Conservation (phyloP, 2,329 filamentous ascomycete genomes). For the Thelonectria discophora region DNA sequence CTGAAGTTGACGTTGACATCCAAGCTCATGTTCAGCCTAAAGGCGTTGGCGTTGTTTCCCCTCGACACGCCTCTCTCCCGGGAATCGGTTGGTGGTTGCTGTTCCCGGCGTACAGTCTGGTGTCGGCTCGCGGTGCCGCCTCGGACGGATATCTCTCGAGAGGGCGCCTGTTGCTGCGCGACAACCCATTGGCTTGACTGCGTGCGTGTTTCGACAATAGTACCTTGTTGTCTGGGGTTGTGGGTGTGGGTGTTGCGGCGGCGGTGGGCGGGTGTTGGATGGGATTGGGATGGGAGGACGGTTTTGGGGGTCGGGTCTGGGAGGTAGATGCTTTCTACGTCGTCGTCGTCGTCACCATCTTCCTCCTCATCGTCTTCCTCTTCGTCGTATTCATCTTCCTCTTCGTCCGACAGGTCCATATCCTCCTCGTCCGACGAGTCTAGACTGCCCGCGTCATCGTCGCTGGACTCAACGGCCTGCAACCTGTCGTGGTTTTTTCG, state of each 20-base stretch:
- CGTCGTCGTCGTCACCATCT: slow-evolving; percentile 17
- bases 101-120: slow-evolving; percentile 33
- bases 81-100: slow-evolving; percentile 19
- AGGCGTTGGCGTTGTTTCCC: slow-evolving; percentile 28
- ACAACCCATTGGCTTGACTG: slow-evolving; percentile 39
- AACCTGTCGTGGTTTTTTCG: neutral
- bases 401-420: slow-evolving; percentile 6
- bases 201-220: slow-evolving; percentile 30
- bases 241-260: slow-evolving; percentile 10
- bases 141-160: slow-evolving; percentile 22
- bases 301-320: slow-evolving; percentile 26
- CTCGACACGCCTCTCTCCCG: slow-evolving; percentile 18
- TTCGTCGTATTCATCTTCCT: slow-evolving; percentile 7
- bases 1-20: slow-evolving; percentile 38
- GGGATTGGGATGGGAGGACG: slow-evolving; percentile 16
- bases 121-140: slow-evolving; percentile 32
- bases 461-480: slow-evolving; percentile 5
- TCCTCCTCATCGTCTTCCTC: neutral
- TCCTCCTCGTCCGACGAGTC: slow-evolving; percentile 24
- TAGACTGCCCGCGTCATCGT: neutral
- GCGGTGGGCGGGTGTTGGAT: slow-evolving; percentile 18
- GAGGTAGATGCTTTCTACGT: slow-evolving; percentile 35
- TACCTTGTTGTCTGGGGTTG: slow-evolving; percentile 25
- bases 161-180: slow-evolving; percentile 21
- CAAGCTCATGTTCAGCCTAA: slow-evolving; percentile 41